Percentiles rank a stretch among this genome's conserved stretches.
These are phyloP conservation scores for Leptoxyphium fumago DNA, from an alignment of 2,329 filamentous ascomycete genomes.

Conservation along the genomic window DNA sequence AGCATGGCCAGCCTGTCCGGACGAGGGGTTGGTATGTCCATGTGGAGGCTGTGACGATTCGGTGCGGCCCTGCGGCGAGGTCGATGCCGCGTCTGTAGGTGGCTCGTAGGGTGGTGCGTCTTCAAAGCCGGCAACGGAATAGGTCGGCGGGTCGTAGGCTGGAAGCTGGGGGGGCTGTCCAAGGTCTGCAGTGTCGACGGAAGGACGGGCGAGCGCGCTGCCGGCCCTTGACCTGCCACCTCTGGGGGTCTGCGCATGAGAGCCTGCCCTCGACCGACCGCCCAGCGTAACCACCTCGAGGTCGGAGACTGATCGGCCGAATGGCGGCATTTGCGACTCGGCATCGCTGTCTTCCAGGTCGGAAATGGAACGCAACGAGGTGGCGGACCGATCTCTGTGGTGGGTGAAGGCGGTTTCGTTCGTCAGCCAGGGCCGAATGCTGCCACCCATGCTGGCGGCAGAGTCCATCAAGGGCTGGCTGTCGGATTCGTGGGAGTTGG, in stretches of 20 bases:
- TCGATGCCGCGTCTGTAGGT: conserved; percentile 11
- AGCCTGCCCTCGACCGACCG: conserved; percentile 19
- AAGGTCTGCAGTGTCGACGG: conserved; percentile 18
- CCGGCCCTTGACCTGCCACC: conserved; percentile 15
- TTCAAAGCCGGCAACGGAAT: conserved; percentile 23
- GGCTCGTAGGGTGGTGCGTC: conserved; percentile 36
- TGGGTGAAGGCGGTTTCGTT: conserved; percentile 20
- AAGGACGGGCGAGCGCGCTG: conserved; percentile 8
- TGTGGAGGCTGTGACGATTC: background rate
- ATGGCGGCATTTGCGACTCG: conserved; percentile 12
- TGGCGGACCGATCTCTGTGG: conserved; percentile 27
- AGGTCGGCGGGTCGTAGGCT: conserved; percentile 19
- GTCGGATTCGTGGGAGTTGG: conserved; percentile 60
- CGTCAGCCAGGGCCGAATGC: conserved; percentile 16
- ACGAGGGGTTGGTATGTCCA: no score
- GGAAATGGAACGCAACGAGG: conserved; percentile 26
- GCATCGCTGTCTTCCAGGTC: conserved; percentile 10
- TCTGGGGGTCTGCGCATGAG: conserved; percentile 6
- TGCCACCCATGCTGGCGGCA: conserved; percentile 45
- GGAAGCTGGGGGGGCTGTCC: conserved; percentile 16
- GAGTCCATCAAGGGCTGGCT: conserved; percentile 55
- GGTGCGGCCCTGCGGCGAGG: background rate
- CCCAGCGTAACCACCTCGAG: conserved; percentile 29
- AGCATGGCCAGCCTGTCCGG: no score
- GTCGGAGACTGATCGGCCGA: conserved; percentile 21